Evolutionary conservation across 2,329 filamentous ascomycete genomes (phyloP), one percentile per base, ranked within the genome.

Genomic region (Hypoxylon rubiginosum): DNA sequence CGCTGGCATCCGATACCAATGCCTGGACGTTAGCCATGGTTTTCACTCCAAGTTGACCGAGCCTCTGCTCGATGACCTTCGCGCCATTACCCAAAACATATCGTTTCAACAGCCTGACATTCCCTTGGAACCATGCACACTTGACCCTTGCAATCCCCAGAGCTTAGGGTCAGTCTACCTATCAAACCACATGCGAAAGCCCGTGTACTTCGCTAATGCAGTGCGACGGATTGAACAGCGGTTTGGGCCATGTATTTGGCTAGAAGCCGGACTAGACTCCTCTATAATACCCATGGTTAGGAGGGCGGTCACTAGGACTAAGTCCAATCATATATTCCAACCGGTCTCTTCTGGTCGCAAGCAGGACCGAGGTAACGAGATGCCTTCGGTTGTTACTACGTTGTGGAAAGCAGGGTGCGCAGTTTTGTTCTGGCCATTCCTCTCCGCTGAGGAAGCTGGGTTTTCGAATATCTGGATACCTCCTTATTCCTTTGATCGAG

Each of bases 221-320:
- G 39, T 77, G 1, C 32, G 65, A 10, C 53, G 77, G 6, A 32
- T 79, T 1, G 62, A 60, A 6, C 19, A 48, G 4, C 51, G 65
- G 9, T 55, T 71, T 11, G 67, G 70, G 1, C 49, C 54, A 0
- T 66, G 58, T 43, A 59, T 74, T 13, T 79, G 72, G 71, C 63
- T 80, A 2, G 78, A 80, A 54, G 75, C 76, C 1, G 78, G 78
- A 3, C 72, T 72, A 0, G 64, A 65, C 7, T 76, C 78, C 0
- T 74, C 77, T 0, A 72, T 80, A 2, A 74, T 75, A 0, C 10
- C 60, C 1, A 79, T 82, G 74, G 72, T 39, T 39, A 39, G 34
- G 34, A 39, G 34, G 34, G 34, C 34, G 34, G 34, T 39, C 34
- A 39, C 34, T 39, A 39, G 34, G 34, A 39, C 34, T 9, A 39